phyloP scores from a whole-genome alignment of 805 yeast species.

The Saccharomyces mikatae region DNA sequence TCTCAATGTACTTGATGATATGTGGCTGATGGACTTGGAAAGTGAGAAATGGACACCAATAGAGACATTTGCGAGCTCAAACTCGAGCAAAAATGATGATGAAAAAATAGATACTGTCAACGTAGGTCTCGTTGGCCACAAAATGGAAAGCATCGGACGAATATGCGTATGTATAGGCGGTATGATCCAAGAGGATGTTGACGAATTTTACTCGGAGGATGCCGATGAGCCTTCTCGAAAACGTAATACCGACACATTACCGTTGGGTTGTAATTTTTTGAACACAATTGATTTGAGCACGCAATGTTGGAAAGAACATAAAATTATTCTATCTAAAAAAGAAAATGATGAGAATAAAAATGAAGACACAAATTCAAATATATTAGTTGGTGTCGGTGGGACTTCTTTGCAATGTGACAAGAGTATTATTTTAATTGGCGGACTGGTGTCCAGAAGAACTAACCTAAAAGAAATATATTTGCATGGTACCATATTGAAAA shows the following conservation, averaged over 20 bases:
- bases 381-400: constrained; percentile 3
- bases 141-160: constrained; percentile 16
- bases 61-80: constrained; percentile 7
- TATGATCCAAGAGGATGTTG: constrained; percentile 23
- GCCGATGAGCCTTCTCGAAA: not conserved
- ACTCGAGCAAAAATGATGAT: constrained; percentile 5
- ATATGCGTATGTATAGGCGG: constrained; percentile 26
- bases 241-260: not conserved
- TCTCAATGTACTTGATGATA: constrained; percentile 36
- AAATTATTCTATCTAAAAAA: not conserved
- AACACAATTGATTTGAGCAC: constrained; percentile 14
- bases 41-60: constrained; percentile 35
- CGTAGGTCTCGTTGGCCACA: constrained; percentile 24
- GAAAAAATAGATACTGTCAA: constrained; percentile 8
- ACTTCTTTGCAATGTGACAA: constrained; percentile 9
- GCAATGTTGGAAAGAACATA: constrained; percentile 10
- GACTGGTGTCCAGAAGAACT: constrained; percentile 8
- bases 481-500: constrained; percentile 15
- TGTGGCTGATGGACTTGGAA: constrained; percentile 43
- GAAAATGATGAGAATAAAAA: not conserved
- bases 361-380: not conserved
- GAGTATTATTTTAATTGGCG: constrained; percentile 13
- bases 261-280: constrained; percentile 12
- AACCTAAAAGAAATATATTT: constrained; percentile 6
- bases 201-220: constrained; percentile 8